These are phyloP conservation scores for Hansenula anomala DNA, from an alignment of 1,139 yeast species.

Conservation along the genomic window DNA sequence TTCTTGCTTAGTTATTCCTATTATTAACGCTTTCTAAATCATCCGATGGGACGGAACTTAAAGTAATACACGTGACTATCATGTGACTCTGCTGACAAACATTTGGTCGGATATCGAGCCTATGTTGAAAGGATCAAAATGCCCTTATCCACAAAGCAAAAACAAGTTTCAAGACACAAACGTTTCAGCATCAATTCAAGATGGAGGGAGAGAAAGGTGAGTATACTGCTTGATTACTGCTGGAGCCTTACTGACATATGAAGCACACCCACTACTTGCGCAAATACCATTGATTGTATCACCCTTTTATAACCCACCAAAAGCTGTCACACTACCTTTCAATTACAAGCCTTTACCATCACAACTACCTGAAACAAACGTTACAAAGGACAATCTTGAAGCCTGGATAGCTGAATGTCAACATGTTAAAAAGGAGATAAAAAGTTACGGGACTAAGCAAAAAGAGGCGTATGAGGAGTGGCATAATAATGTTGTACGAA, in stretches of 20 bases:
- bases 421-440: constrained; percentile 10
- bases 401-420: constrained; percentile 22
- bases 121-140: too few species aligned
- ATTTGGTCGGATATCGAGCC: too few species aligned
- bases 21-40: too few species aligned
- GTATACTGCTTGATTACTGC: not conserved
- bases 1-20: too few species aligned
- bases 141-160: not conserved
- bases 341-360: constrained; percentile 39
- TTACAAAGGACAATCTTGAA: constrained; percentile 20
- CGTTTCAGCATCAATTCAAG: too few species aligned
- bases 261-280: constrained; percentile 47
- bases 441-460: constrained; percentile 23
- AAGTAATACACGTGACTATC: too few species aligned
- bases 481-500: constrained; percentile 25
- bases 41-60: too few species aligned
- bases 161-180: too few species aligned
- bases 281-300: constrained; percentile 58
- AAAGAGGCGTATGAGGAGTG: constrained; percentile 26
- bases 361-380: constrained; percentile 26
- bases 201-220: constrained; percentile 2
- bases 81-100: too few species aligned
- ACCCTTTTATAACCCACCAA: constrained; percentile 53
- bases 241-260: not conserved
- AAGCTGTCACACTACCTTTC: constrained; percentile 49